Base-by-base conservation (phyloP, 2,329 filamentous ascomycete genomes). In the Beauveria varroae region DNA sequence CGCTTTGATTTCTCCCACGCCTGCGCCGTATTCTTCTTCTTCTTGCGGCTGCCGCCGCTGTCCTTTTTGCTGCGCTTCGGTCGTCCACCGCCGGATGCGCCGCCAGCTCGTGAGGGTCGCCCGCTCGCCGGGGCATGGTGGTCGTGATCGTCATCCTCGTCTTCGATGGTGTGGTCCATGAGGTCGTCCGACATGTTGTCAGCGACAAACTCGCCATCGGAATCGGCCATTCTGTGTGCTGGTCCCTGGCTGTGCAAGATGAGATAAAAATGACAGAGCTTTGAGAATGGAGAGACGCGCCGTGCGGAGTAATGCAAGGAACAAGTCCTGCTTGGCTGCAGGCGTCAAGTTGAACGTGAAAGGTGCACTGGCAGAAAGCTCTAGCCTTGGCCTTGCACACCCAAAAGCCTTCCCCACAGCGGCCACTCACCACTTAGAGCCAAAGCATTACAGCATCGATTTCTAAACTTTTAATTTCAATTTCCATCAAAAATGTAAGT, bases 141-240 rank as follows among this genome's bases (percentile, higher is more conserved):
- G 52, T 53, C 57, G 57, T 57, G 37, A 22, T 57, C 62, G 46
- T 63, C 62, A 64, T 63, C 68, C 57, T 73, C 74, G 56, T 77
- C 73, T 59, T 73, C 76, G 65, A 79, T 74, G 49, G 74, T 76
- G 67, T 81, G 77, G 66, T 78, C 77, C 64, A 78, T 76, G 63
- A 86, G 78, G 65, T 88, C 87, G 68, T 88, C 86, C 26, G 86
- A 88, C 71, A 80, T 78, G 68, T 83, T 82, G 63, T 85, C 82
- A 65, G 73, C 82, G 63, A 88, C 81, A 71, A 85, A 90, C 66
- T 90, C 87, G 72, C 84, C 87, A 70, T 90, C 88, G 20, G 87
- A 90, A 74, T 89, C 87, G 61, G 86, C 85, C 88, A 90, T 90
- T 65, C 64, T 64, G 63, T 54, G 22, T n/a, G 46, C 3, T n/a